These are phyloP conservation scores for Akanthomyces muscarius DNA, from an alignment of 2,329 filamentous ascomycete species.

Conservation along the genomic window DNA sequence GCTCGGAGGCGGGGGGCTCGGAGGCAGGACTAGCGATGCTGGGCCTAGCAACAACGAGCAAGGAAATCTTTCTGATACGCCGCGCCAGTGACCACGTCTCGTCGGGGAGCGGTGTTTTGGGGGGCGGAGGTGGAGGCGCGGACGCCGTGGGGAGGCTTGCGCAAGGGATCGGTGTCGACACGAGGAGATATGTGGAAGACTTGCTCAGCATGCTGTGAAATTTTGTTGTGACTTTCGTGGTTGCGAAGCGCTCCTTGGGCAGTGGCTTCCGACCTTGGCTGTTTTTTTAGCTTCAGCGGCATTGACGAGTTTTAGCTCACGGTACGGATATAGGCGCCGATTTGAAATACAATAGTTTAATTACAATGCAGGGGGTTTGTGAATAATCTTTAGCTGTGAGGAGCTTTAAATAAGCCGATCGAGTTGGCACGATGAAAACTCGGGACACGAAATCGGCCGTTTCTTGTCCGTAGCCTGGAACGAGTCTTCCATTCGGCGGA, in stretches of 20 bases:
- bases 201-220: constrained; percentile 54
- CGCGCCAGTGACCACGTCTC: constrained; percentile 53
- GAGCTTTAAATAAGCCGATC: not conserved
- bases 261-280: not conserved
- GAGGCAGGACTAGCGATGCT: constrained; percentile 20
- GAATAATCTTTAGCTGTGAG: no score
- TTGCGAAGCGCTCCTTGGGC: not conserved
- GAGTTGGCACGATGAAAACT: not conserved
- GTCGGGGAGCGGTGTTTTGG: constrained; percentile 24
- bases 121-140: constrained; percentile 41
- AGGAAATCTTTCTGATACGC: constrained; percentile 60
- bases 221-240: not conserved
- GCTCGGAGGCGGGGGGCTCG: constrained; percentile 7
- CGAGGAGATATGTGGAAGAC: constrained; percentile 69
- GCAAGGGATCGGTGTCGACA: constrained; percentile 74
- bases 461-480: no score
- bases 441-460: no score
- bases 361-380: not conserved
- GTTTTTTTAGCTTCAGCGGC: not conserved
- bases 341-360: not conserved
- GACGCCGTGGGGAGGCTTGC: constrained; percentile 51
- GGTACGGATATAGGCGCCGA: not conserved
- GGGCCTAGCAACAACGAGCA: constrained; percentile 32
- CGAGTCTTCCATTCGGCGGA: no score
- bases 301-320: constrained; percentile 10